Percentiles rank a stretch among this genome's conserved stretches.
Conservation (phyloP, 2,329 filamentous ascomycete genomes). For the Clarireedia homoeocarpa region DNA sequence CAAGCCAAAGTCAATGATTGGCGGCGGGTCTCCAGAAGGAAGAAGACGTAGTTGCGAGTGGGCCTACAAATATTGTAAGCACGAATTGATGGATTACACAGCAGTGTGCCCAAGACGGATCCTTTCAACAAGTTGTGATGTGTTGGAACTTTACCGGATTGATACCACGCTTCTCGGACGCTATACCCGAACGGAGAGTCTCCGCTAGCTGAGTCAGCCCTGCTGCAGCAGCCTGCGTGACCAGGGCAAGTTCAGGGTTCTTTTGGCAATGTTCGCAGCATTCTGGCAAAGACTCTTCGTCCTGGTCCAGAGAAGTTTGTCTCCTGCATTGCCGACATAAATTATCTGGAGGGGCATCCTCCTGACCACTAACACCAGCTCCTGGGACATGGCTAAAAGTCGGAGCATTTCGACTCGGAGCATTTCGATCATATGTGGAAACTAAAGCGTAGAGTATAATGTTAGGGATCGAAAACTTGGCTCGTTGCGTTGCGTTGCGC, state of each 20-base stretch:
- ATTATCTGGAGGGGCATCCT: conserved; percentile 11
- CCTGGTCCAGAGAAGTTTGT: conserved; percentile 14
- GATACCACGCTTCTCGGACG: conserved; percentile 19
- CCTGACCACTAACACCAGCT: not conserved
- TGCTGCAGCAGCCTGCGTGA: conserved; percentile 21
- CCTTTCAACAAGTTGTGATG: not conserved
- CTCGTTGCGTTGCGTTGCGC: not conserved
- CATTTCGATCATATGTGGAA: conserved; percentile 13
- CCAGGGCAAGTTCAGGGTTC: conserved; percentile 18
- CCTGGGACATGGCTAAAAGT: conserved; percentile 3
- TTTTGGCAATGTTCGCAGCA: conserved; percentile 20
- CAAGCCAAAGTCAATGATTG: conserved; percentile 23
- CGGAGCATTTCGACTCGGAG: conserved; percentile 9
- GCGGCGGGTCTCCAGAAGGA: conserved; percentile 18
- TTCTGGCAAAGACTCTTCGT: conserved; percentile 10
- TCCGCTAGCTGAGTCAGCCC: conserved; percentile 25
- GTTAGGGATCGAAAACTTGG: conserved; percentile 12
- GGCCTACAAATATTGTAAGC: conserved; percentile 6
- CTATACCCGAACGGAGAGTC: conserved; percentile 23
- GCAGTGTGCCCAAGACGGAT: not conserved
- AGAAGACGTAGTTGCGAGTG: conserved; percentile 10
- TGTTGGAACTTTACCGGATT: conserved; percentile 22
- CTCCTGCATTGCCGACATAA: conserved; percentile 22
- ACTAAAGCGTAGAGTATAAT: conserved; percentile 10
- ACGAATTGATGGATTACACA: not conserved